Evolutionary conservation across 129 eudicot species (phyloP).

Genomic region (Chrysanthemum seticuspe): DNA sequence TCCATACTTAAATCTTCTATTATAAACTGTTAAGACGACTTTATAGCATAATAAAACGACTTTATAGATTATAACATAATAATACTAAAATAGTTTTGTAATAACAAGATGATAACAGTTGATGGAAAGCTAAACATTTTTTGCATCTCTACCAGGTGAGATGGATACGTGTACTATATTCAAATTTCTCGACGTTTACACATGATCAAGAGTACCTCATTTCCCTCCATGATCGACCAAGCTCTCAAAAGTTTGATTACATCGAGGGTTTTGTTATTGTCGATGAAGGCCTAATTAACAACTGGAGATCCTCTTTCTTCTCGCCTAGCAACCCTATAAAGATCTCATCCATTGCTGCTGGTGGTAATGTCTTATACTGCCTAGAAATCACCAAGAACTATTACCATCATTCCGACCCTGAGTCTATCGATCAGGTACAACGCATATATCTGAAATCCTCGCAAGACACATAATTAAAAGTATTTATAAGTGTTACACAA

Average conservation of each 20-base stretch:
- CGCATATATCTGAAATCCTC: neutral
- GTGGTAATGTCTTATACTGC: slow-evolving; percentile 62
- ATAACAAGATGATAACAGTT: too few species aligned
- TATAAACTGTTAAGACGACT: too few species aligned
- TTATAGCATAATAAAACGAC: too few species aligned
- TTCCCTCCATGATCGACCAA: slow-evolving; percentile 56
- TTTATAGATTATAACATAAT: too few species aligned
- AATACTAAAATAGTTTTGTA: too few species aligned
- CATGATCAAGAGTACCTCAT: slow-evolving; percentile 85
- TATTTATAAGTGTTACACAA: too few species aligned
- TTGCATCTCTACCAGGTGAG: slow-evolving; percentile 53
- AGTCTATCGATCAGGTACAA: slow-evolving; percentile 55
- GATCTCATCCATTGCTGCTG: slow-evolving; percentile 45
- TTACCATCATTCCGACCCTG: slow-evolving; percentile 34
- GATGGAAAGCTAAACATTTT: neutral
- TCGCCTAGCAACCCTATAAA: slow-evolving; percentile 66
- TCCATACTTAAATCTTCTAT: neutral
- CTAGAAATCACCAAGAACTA: slow-evolving; percentile 69
- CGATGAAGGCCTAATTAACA: slow-evolving; percentile 66
- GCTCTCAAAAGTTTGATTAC: slow-evolving; percentile 63
- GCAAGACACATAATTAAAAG: too few species aligned
- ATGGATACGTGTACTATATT: slow-evolving; percentile 89
- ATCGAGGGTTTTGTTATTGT: slow-evolving; percentile 79
- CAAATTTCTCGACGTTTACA: slow-evolving; percentile 69
- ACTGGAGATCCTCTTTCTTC: slow-evolving; percentile 80